Percentiles rank a stretch among this genome's conserved stretches.
These are phyloP conservation scores for Porosira glacialis DNA, from an alignment of 352 stramenopile genomes.

Conservation along the genomic window DNA sequence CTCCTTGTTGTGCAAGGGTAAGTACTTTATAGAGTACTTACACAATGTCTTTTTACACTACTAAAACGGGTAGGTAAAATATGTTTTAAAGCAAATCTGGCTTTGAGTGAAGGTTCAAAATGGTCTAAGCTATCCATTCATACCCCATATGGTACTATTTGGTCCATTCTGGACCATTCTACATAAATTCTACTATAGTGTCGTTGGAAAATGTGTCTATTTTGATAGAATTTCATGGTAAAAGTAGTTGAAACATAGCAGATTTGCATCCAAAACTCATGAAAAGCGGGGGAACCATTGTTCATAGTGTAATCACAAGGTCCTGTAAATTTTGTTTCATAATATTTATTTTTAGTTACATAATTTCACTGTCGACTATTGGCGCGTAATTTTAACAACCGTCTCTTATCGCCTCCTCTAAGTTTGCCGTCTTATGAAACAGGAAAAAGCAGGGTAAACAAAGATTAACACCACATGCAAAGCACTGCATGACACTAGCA, in stretches of 20 bases:
- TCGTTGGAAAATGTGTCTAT: neutral
- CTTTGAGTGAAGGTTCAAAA: neutral
- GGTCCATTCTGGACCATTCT: neutral
- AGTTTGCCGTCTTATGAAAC: neutral
- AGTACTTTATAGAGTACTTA: constrained; percentile 1
- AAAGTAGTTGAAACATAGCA: neutral
- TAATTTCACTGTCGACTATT: neutral
- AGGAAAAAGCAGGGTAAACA: neutral
- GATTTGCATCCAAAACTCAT: neutral
- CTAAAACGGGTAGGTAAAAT: neutral
- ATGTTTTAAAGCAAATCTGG: neutral
- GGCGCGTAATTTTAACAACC: neutral
- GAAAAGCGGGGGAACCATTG: neutral
- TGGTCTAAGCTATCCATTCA: neutral
- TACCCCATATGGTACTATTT: neutral
- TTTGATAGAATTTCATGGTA: neutral
- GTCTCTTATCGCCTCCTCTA: neutral
- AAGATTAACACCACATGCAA: neutral
- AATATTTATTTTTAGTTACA: neutral
- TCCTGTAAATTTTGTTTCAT: neutral
- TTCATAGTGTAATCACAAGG: neutral
- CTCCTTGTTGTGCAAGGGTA: too few relatives aligned
- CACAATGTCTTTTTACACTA: neutral
- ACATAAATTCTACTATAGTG: neutral
- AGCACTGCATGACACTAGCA: neutral